A percentile compares a stretch with the other conserved stretches of the same genome.
Evolutionary conservation across 768 basidiomycete species (phyloP).

Genomic region (Leccinum rimulosum): DNA sequence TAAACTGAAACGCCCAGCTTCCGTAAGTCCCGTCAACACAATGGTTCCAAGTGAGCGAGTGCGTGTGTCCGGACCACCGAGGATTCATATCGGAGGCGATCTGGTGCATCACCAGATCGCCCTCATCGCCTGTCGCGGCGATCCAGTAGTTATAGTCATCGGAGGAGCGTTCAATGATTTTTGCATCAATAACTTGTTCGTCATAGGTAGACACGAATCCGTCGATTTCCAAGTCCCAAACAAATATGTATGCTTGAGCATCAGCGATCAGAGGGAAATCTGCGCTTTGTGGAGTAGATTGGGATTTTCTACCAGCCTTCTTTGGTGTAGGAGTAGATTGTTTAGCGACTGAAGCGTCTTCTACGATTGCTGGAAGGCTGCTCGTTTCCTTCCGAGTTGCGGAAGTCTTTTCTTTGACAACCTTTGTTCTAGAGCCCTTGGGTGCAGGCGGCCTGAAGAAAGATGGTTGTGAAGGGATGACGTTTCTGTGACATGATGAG

Average conservation of each 20-base stretch:
- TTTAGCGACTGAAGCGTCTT: constrained; percentile 5
- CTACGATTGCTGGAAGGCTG: constrained; percentile 2
- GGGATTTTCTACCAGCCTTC: constrained; percentile 14
- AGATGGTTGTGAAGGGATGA: not conserved
- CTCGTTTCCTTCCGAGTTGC: constrained; percentile 7
- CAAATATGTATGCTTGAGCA: constrained; percentile 55
- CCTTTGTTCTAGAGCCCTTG: constrained; percentile 18
- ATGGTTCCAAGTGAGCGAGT: constrained; percentile 90
- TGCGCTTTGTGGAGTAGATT: constrained; percentile 17
- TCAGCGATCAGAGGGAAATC: constrained; percentile 31
- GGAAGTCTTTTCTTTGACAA: constrained; percentile 13
- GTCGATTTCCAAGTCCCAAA: constrained; percentile 53
- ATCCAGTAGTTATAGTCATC: constrained; percentile 58
- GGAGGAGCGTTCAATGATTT: constrained; percentile 46
- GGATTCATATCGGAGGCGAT: constrained; percentile 71
- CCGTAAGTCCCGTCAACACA: constrained; percentile 51
- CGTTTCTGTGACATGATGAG: not conserved
- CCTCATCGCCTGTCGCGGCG: constrained; percentile 48
- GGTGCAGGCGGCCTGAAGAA: constrained; percentile 24
- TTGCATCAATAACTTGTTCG: constrained; percentile 54
- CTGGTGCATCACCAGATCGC: constrained; percentile 56
- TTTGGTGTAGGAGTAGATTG: constrained; percentile 16
- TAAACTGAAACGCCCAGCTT: constrained; percentile 85
- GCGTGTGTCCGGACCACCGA: constrained; percentile 56
- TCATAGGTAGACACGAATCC: constrained; percentile 47